A percentile compares a stretch with the other conserved stretches of the same genome.
Conservation (phyloP, 1,284 basidiomycete genomes). For the Earliella scabrosa region DNA sequence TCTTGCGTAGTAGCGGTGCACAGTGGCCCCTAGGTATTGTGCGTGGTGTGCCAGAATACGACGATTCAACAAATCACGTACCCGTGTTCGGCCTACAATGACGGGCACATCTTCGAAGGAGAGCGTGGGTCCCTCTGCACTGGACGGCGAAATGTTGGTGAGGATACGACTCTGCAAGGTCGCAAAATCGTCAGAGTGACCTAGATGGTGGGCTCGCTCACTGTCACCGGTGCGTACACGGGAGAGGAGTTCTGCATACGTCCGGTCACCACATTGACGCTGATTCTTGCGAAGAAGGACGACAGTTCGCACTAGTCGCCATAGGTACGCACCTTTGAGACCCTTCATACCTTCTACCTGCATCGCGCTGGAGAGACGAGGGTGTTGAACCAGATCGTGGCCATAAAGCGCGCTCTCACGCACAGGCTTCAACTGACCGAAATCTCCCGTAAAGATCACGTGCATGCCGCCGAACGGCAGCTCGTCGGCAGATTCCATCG, state of each 20-base stretch:
- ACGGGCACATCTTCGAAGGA: neutral
- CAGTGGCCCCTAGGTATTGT: neutral
- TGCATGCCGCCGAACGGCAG: constrained; percentile 18
- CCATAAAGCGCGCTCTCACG: neutral
- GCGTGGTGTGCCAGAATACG: neutral
- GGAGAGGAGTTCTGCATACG: neutral
- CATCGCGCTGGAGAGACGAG: neutral
- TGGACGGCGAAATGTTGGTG: neutral
- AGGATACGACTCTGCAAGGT: neutral
- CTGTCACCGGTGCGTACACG: neutral
- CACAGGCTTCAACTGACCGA: constrained; percentile 18
- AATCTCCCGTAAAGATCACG: constrained; percentile 20
- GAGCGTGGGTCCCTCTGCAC: too few species aligned
- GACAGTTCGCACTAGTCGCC: neutral
- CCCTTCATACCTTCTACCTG: neutral
- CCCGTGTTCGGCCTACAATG: neutral
- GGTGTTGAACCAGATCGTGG: neutral
- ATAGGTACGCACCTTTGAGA: neutral
- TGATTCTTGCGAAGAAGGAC: neutral
- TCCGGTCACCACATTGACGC: neutral
- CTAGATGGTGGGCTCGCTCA: neutral
- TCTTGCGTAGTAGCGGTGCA: neutral
- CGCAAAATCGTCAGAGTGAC: neutral
- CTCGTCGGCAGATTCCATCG: neutral
- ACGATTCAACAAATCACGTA: neutral